Evolutionary conservation across 164 flowering plant genomes (phyloP).

Genomic region (Pachysandra terminalis): DNA sequence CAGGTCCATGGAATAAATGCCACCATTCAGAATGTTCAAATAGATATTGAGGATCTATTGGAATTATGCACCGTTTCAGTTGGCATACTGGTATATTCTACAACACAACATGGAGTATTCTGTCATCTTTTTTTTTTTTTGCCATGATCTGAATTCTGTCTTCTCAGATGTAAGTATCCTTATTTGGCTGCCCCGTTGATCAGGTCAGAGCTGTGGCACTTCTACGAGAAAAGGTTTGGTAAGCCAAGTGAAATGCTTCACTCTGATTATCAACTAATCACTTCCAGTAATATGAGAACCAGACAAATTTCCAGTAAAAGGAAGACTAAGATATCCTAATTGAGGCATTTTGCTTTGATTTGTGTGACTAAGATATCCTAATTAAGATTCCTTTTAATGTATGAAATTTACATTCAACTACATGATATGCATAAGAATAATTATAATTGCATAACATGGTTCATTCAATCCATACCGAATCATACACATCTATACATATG

Average conservation of each 20-base stretch:
- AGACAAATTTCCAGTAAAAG: not conserved
- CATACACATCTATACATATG: no score
- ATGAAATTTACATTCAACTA: no score
- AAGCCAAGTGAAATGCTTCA: constrained; percentile 45
- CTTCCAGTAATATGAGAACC: constrained; percentile 43
- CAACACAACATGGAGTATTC: no score
- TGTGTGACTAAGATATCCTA: not conserved
- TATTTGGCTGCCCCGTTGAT: not conserved
- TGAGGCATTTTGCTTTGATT: no score
- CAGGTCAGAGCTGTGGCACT: constrained; percentile 66
- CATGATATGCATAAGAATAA: no score
- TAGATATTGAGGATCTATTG: constrained; percentile 43
- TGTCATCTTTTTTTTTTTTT: not conserved
- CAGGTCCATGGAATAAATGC: constrained; percentile 50
- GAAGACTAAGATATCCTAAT: no score
- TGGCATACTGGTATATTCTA: constrained; percentile 52
- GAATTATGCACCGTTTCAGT: constrained; percentile 52
- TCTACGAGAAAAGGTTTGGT: constrained; percentile 54
- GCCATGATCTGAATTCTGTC: not conserved
- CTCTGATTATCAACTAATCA: constrained; percentile 38
- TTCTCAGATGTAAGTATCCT: not conserved
- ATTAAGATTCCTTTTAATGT: no score
- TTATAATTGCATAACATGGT: no score
- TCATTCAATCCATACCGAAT: no score
- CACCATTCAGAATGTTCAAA: constrained; percentile 27